Base-by-base conservation (phyloP, 768 basidiomycete species). In the Suillus plorans region DNA sequence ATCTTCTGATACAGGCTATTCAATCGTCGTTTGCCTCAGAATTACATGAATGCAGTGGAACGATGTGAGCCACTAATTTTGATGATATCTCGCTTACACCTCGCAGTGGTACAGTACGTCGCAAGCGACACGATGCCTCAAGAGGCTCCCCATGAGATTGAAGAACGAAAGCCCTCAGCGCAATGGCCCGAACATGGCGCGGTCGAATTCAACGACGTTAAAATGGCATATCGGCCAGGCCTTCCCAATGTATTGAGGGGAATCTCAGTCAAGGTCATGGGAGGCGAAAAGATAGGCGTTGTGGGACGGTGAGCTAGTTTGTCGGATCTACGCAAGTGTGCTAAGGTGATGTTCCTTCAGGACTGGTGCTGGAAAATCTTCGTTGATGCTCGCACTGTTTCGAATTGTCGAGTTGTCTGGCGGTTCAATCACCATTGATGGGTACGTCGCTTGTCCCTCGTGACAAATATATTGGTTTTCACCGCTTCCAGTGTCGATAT, bases 201-300 rank as follows among this genome's bases (percentile, higher is more conserved):
- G 5, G 82, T 94, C 69, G 80, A 84, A 58, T 87, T 93, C 74
- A 80, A 86, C 36, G 75, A 90, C 44, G 79, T 89, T 36, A 71
- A 76, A 6, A 83, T 89, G 84, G 79, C 80, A 22, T 93, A 94
- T 72, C 78, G 92, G 22, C 83, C 86, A 0, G 89, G 88, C 4
- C 78, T 93, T n/a, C 90, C 91, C 0, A 82, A 84, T 18, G 90
- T 92, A 3, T 80, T 94, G 41, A 86, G 87, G 69, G 85, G 85
- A 0, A 78, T 93, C 20, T 83, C 83, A 6, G 56, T 92, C 68
- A 76, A 76, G n/a, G 83, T 93, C 52, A 75, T 78, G 4, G 84
- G 84, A 0, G 87, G 88, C 1, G 90, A 94, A 76, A 91, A 91
- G 78, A 86, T 93, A 62, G 91, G 91, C 20, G 85, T 93, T 42